Evolutionary conservation across 108 stramenopile species (phyloP).

Genomic region (Mediolabrus comicus): DNA sequence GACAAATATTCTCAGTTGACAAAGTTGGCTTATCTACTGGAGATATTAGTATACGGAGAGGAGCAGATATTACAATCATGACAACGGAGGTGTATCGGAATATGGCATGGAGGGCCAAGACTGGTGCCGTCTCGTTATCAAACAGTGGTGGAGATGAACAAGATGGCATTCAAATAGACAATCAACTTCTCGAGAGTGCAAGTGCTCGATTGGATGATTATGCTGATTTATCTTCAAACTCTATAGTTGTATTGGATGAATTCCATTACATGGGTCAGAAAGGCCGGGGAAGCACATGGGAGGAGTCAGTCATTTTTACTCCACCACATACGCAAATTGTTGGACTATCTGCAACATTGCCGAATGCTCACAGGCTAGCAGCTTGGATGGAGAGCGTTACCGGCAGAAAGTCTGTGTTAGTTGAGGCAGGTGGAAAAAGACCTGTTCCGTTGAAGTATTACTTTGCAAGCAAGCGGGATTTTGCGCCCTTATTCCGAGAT

Average conservation of each 20-base stretch:
- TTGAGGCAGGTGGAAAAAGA: slow-evolving; percentile 76
- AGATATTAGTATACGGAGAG: slow-evolving; percentile 85
- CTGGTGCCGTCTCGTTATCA: not conserved
- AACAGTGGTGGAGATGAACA: slow-evolving; percentile 1
- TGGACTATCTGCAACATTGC: slow-evolving; percentile 88
- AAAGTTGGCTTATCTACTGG: slow-evolving; percentile 80
- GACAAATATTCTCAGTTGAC: slow-evolving; percentile 71
- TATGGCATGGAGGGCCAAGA: slow-evolving; percentile 76
- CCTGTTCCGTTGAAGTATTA: slow-evolving; percentile 93
- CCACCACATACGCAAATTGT: slow-evolving; percentile 86
- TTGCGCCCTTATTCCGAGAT: slow-evolving; percentile 78
- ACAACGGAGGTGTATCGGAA: slow-evolving; percentile 96
- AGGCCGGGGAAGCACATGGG: slow-evolving; percentile 94
- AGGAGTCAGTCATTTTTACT: slow-evolving; percentile 88
- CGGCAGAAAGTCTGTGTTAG: slow-evolving; percentile 69
- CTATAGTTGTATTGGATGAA: slow-evolving; percentile 92
- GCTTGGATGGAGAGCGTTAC: slow-evolving; percentile 83
- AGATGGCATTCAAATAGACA: slow-evolving; percentile 1
- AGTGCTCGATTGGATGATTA: slow-evolving; percentile 6
- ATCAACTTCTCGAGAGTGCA: slow-evolving; percentile 15
- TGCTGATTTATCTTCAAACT: slow-evolving; percentile 63
- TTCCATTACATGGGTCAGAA: slow-evolving; percentile 97
- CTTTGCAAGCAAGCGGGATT: slow-evolving; percentile 74
- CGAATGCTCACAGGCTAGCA: slow-evolving; percentile 70
- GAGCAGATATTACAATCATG: slow-evolving; percentile 87